Percentiles rank a stretch among this genome's conserved stretches.
Conservation (phyloP, 148 eudicot genomes). For the Camellia granthamiana region DNA sequence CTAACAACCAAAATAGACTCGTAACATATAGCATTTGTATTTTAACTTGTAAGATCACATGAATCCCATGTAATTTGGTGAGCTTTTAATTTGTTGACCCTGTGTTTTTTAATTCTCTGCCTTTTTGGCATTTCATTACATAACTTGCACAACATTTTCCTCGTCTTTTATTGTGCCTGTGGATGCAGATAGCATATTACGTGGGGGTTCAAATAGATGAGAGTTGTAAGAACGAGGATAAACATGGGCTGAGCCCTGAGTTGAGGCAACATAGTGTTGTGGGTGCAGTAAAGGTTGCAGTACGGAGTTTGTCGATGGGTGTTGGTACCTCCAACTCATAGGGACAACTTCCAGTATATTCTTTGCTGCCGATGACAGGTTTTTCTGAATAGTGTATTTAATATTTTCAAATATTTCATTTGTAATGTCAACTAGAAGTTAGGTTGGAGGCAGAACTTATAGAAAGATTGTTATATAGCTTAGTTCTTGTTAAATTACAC, state of each 20-base stretch:
- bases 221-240: conserved; percentile 25
- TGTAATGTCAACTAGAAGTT: conserved; percentile 3
- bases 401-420: not conserved
- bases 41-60: not conserved
- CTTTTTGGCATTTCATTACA: not conserved
- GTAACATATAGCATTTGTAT: not conserved
- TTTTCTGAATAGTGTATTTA: not conserved
- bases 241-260: conserved; percentile 43
- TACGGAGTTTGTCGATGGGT: conserved; percentile 61
- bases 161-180: not conserved
- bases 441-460: not conserved
- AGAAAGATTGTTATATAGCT: not conserved
- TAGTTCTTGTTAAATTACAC: not conserved
- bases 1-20: not conserved
- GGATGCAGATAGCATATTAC: conserved; percentile 62
- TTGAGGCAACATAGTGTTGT: conserved; percentile 62
- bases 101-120: not conserved
- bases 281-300: conserved; percentile 83
- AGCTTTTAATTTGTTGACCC: conserved; percentile 1
- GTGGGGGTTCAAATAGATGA: conserved; percentile 68
- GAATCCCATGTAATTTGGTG: not conserved
- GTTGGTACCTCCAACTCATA: conserved; percentile 45
- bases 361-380: not conserved
- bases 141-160: no score
- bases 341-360: not conserved